Base-by-base conservation (phyloP, 257 asterid genomes). In the Forsythia viridissima region DNA sequence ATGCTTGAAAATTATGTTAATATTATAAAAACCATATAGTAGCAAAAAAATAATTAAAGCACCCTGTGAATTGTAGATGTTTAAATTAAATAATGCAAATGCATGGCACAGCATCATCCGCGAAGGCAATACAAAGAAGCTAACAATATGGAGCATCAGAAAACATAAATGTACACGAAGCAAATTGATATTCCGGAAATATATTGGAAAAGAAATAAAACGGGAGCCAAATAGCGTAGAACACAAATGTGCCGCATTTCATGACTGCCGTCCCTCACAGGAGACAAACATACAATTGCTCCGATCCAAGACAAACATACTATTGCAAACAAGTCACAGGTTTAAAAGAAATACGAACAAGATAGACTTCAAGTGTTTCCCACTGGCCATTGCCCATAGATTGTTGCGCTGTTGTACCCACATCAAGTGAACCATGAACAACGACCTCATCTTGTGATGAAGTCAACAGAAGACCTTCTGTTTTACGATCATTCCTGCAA, bases 341-440 rank as follows among this genome's bases (percentile, higher is more conserved):
- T 63, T 8, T 41, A 40, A 65, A 63, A 74, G 78, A 84, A 83
- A 52, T 79, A 91, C 98, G 42, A 34, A 94, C 98, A 79, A 95
- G 97, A 87, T 92, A 95, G 86, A 85, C 88, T 86, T 95, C 97
- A 76, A 95, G 98, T 51, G 92, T 90, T 86, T 86, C 97, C 99
- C 98, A 95, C 44, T 92, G 94, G 87, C 90, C 83, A 84, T 81
- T 84, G 81, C 95, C 89, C 66, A 69, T 77, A 55, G 85, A 74
- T 77, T 88, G 93, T 70, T 81, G 92, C 65, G 79, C 78, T 68
- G 81, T 13, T 72, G 86, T 82, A 73, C 89, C 91, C 83, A 80
- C 82, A 76, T 90, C 90, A 83, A 71, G 79, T 36, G 89, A 91
- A 72, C 88, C 84, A 59, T 75, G 88, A 73, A 30, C 76, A 76